Conservation (phyloP, 2,329 filamentous ascomycete genomes). For the Aureobasidium mangrovei region DNA sequence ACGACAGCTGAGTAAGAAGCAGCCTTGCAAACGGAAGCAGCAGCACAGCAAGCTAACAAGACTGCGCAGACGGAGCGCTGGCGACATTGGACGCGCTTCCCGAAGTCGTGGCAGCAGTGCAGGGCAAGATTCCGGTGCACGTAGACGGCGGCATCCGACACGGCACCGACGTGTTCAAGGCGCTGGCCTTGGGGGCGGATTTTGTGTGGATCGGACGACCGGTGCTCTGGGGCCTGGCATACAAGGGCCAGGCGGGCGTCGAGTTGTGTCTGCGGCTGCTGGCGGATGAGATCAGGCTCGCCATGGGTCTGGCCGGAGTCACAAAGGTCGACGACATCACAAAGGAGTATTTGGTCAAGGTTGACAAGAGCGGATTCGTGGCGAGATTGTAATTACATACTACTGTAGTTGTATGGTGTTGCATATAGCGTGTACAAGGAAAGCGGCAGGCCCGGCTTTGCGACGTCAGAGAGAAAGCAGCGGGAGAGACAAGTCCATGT, state of each 20-base stretch:
- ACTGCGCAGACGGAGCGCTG: conserved; percentile 37
- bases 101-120: conserved; percentile 25
- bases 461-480: no score
- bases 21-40: not conserved
- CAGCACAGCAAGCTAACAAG: not conserved
- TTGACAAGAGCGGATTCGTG: conserved; percentile 26
- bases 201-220: conserved; percentile 37
- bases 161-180: conserved; percentile 49
- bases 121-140: conserved; percentile 44
- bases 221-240: conserved; percentile 41
- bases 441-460: no score
- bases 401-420: not conserved
- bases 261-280: conserved; percentile 38
- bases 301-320: conserved; percentile 34
- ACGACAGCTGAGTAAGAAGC: conserved; percentile 15
- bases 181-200: conserved; percentile 40
- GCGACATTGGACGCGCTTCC: conserved; percentile 39
- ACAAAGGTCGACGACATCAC: conserved; percentile 30
- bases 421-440: no score
- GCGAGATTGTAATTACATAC: conserved; percentile 20
- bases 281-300: conserved; percentile 30
- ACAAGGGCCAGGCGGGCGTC: conserved; percentile 30
- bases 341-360: conserved; percentile 34
- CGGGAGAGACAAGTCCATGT: no score
- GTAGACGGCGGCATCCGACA: conserved; percentile 50